Percentiles rank a stretch among this genome's conserved stretches.
Evolutionary conservation across 179 eudicot genomes (phyloP).

Genomic region (Camellia oleifera): DNA sequence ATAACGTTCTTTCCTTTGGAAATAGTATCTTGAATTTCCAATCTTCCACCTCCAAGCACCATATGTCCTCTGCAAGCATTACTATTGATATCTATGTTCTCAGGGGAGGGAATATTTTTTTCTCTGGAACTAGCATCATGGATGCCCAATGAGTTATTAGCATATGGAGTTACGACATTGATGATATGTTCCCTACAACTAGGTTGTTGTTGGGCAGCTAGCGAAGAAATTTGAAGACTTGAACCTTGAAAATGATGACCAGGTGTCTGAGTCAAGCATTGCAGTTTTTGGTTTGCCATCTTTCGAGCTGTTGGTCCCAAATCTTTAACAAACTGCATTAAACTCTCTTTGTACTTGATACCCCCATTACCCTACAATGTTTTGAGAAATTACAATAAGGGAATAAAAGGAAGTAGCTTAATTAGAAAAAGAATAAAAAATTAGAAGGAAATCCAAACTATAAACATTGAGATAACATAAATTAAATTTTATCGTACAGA

Average conservation of each 20-base stretch:
- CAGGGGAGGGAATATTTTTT: too few relatives aligned
- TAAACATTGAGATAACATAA: too few relatives aligned
- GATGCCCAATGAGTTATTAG: not conserved
- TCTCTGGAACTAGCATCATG: not conserved
- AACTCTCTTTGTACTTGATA: slow-evolving; percentile 37
- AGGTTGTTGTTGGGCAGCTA: not conserved
- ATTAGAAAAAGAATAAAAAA: too few relatives aligned
- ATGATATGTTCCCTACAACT: not conserved
- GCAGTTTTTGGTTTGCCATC: slow-evolving; percentile 33
- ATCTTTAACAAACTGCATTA: slow-evolving; percentile 33
- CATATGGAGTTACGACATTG: not conserved
- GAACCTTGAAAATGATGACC: not conserved
- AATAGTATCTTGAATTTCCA: too few relatives aligned
- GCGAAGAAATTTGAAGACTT: not conserved
- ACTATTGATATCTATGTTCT: not conserved
- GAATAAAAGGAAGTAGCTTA: not conserved
- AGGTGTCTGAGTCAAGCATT: too few relatives aligned
- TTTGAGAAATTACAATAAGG: not conserved
- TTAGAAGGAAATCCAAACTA: too few relatives aligned
- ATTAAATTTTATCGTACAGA: too few relatives aligned
- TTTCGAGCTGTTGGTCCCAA: slow-evolving; percentile 43
- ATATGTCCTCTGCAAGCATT: not conserved
- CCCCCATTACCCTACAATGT: slow-evolving; percentile 28
- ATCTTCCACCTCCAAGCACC: not conserved
- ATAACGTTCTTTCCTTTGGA: not conserved